A percentile compares a stretch with the other conserved stretches of the same genome.
Conservation (phyloP, 495 filamentous ascomycete species). For the Delitschia confertaspora region DNA sequence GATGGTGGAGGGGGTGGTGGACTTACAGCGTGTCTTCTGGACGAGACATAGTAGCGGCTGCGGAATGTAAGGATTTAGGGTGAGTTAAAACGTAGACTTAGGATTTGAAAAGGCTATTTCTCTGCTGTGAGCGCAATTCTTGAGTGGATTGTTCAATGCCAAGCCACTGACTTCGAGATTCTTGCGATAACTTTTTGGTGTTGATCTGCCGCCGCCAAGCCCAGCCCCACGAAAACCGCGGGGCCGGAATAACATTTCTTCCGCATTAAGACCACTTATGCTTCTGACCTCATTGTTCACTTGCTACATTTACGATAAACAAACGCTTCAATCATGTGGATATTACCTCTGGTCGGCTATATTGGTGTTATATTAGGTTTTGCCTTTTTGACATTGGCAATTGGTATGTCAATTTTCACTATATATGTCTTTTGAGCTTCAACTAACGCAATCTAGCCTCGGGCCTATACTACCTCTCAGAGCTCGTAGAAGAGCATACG, state of each 20-base stretch:
- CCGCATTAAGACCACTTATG: not conserved
- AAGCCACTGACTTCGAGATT: conserved; percentile 10
- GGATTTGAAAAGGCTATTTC: not conserved
- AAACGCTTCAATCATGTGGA: conserved; percentile 59
- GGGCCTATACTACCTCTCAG: conserved; percentile 95
- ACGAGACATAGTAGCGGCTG: conserved; percentile 76
- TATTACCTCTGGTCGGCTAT: conserved; percentile 83
- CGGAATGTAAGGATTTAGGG: not conserved
- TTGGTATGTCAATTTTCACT: conserved; percentile 49
- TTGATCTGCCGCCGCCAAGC: not conserved
- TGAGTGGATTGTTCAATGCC: not conserved
- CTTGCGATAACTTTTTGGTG: conserved; percentile 7
- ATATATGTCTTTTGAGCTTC: not conserved
- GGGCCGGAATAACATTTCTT: conserved; percentile 4
- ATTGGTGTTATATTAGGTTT: conserved; percentile 82
- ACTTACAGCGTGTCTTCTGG: conserved; percentile 85
- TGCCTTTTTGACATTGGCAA: conserved; percentile 83
- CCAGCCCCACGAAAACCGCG: conserved; percentile 1
- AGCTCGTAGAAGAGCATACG: conserved; percentile 95
- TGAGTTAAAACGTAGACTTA: no score
- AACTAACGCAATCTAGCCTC: conserved; percentile 54
- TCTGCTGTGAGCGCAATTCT: not conserved
- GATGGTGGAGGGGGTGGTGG: conserved; percentile 3
- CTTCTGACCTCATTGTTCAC: conserved; percentile 23
- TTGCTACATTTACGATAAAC: not conserved